A percentile compares a stretch with the other conserved stretches of the same genome.
These are phyloP conservation scores for Tylopilus intermedius DNA, from an alignment of 768 basidiomycete genomes.

Conservation along the genomic window DNA sequence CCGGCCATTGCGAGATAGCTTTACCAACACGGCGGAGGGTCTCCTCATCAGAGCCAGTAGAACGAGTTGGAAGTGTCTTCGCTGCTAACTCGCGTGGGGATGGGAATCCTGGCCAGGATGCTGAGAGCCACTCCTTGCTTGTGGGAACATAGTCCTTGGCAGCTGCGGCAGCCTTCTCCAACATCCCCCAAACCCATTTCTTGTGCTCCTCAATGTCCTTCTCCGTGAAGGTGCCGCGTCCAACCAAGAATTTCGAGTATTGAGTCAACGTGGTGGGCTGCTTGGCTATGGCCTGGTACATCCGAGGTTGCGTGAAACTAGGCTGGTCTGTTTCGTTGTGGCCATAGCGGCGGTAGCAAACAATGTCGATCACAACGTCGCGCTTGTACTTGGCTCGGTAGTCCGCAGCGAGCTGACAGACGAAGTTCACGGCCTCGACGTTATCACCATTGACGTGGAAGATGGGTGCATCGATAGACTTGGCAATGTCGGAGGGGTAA, in stretches of 20 bases:
- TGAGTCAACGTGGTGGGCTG: conserved; percentile 89
- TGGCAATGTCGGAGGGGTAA: conserved; percentile 97
- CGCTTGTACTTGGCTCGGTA: conserved; percentile 98
- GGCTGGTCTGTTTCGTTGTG: conserved; percentile 99
- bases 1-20: conserved; percentile 80
- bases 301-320: conserved; percentile 95
- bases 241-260: conserved; percentile 87
- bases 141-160: conserved; percentile 95
- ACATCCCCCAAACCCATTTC: conserved; percentile 99
- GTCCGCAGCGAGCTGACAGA: conserved; percentile 96
- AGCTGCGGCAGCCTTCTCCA: conserved; percentile 92
- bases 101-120: conserved; percentile 98
- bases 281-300: conserved; percentile 96
- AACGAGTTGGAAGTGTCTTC: conserved; percentile 81
- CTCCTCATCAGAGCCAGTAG: conserved; percentile 76
- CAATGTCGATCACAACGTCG: conserved; percentile 97
- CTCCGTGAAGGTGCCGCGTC: conserved; percentile 90
- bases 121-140: conserved; percentile 94
- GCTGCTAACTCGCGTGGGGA: conserved; percentile 94
- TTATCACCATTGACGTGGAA: conserved; percentile 99
- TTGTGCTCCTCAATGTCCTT: conserved; percentile 97
- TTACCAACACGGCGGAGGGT: conserved; percentile 81
- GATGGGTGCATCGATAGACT: conserved; percentile 96
- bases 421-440: conserved; percentile 96
- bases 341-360: conserved; percentile 98